Percentiles rank a stretch among this genome's conserved stretches.
phyloP scores from a whole-genome alignment of 805 yeast genomes.

The Saccharomycopsis sp. region DNA sequence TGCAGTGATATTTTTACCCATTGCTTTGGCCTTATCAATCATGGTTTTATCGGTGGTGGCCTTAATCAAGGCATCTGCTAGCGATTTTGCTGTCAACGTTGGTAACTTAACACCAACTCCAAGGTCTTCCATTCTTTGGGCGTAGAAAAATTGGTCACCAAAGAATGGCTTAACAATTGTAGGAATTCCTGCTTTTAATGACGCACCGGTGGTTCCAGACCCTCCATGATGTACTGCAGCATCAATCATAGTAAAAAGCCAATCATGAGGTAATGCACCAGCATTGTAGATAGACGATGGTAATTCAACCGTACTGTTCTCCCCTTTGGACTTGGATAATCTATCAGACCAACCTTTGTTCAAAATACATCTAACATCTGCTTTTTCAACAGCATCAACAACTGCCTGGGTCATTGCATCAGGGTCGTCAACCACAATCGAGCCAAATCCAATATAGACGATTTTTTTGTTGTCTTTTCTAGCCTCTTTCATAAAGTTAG shows the following conservation, averaged over 20 bases:
- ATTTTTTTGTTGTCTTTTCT: conserved; percentile 52
- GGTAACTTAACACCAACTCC: conserved; percentile 74
- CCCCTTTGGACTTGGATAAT: conserved; percentile 30
- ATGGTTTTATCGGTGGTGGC: conserved; percentile 61
- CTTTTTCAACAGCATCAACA: conserved; percentile 65
- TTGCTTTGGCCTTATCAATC: conserved; percentile 51
- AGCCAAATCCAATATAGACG: conserved; percentile 92
- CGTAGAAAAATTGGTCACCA: conserved; percentile 93
- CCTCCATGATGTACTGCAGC: conserved; percentile 98
- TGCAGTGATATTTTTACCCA: conserved; percentile 55
- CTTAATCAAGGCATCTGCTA: conserved; percentile 60
- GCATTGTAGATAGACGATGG: conserved; percentile 64
- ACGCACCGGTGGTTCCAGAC: conserved; percentile 92
- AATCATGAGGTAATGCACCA: conserved; percentile 82
- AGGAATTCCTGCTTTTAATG: conserved; percentile 77
- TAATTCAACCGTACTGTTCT: conserved; percentile 34
- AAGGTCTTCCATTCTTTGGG: conserved; percentile 74
- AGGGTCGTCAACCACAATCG: conserved; percentile 84
- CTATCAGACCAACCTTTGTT: conserved; percentile 87
- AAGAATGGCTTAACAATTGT: conserved; percentile 89
- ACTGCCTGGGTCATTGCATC: conserved; percentile 68
- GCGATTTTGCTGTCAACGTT: conserved; percentile 54
- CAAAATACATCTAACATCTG: conserved; percentile 78
- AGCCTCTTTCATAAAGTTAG: conserved; percentile 59
- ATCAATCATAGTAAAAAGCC: conserved; percentile 84